phyloP scores from a whole-genome alignment of 768 basidiomycete genomes.

The Phlegmacium glaucopus region DNA sequence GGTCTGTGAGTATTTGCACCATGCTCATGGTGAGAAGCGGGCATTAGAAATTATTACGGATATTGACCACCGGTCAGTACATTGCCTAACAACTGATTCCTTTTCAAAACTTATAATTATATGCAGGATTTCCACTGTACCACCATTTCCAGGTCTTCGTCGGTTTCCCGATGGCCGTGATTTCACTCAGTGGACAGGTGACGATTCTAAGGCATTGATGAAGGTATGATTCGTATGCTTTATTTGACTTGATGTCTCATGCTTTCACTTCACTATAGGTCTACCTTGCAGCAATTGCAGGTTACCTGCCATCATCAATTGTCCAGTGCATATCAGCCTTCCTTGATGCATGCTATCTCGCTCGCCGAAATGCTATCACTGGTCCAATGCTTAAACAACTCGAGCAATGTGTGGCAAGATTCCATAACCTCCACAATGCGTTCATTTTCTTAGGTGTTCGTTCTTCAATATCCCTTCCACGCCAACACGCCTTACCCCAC shows the following conservation, averaged over 20 bases:
- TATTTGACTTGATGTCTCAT: slow-evolving; percentile 13
- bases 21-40: slow-evolving; percentile 9
- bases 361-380: slow-evolving; percentile 15
- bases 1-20: slow-evolving; percentile 29
- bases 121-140: slow-evolving; percentile 18
- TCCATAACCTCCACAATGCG: slow-evolving; percentile 26
- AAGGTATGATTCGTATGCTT: slow-evolving; percentile 28
- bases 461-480: slow-evolving; percentile 15
- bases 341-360: slow-evolving; percentile 34
- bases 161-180: slow-evolving; percentile 22
- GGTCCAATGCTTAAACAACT: slow-evolving; percentile 15
- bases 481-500: slow-evolving; percentile 21
- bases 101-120: not conserved
- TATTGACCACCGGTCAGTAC: slow-evolving; percentile 26
- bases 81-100: not conserved
- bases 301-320: no score
- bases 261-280: no score
- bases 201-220: slow-evolving; percentile 35
- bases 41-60: slow-evolving; percentile 24
- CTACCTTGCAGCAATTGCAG: no score
- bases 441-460: slow-evolving; percentile 16
- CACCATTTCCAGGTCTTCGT: slow-evolving; percentile 18
- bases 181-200: slow-evolving; percentile 33
- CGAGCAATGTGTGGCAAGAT: slow-evolving; percentile 15
- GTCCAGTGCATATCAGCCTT: slow-evolving; percentile 22